A percentile compares a stretch with the other conserved stretches of the same genome.
These are phyloP conservation scores for Penicillium dipodomyicola DNA, from an alignment of 495 filamentous ascomycete species.

Conservation along the genomic window DNA sequence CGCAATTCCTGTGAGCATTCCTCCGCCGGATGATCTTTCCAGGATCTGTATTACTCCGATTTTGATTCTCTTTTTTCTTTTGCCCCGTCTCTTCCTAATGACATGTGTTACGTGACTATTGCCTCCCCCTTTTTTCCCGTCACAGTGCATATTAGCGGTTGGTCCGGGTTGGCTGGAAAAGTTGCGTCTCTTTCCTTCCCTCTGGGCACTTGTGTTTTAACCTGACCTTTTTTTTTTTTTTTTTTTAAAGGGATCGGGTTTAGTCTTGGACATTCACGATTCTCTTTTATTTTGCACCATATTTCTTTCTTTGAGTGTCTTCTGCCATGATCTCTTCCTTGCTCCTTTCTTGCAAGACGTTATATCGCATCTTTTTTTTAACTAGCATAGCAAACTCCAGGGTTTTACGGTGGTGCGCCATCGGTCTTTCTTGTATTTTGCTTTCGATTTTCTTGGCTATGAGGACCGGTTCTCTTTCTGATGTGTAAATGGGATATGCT, in stretches of 20 bases:
- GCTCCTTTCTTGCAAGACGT: slow-evolving; percentile 9
- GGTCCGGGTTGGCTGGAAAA: slow-evolving; percentile 42
- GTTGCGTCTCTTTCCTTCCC: slow-evolving; percentile 38
- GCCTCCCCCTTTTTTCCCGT: slow-evolving; percentile 27
- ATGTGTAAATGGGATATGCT: slow-evolving; percentile 5
- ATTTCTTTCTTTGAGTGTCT: slow-evolving; percentile 11
- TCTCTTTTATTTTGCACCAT: slow-evolving; percentile 17
- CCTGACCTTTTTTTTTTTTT: slow-evolving; percentile 20
- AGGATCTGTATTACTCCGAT: slow-evolving; percentile 47
- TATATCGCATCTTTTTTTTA: slow-evolving; percentile 22
- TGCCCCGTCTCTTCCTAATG: slow-evolving; percentile 34
- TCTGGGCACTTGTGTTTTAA: slow-evolving; percentile 32
- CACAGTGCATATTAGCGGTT: slow-evolving; percentile 52
- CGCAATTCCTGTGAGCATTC: slow-evolving; percentile 5
- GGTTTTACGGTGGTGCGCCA: slow-evolving; percentile 24
- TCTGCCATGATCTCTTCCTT: slow-evolving; percentile 12
- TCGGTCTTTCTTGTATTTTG: slow-evolving; percentile 17
- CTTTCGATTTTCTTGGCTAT: slow-evolving; percentile 10
- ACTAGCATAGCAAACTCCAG: slow-evolving; percentile 33
- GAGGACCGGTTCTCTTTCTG: background rate
- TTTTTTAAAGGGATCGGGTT: slow-evolving; percentile 13
- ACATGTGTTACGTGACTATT: slow-evolving; percentile 49
- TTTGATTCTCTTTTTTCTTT: slow-evolving; percentile 29
- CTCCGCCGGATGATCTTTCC: slow-evolving; percentile 19
- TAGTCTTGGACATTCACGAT: slow-evolving; percentile 14